Conservation (phyloP, 2,329 filamentous ascomycete genomes). For the Xylariales sp. region DNA sequence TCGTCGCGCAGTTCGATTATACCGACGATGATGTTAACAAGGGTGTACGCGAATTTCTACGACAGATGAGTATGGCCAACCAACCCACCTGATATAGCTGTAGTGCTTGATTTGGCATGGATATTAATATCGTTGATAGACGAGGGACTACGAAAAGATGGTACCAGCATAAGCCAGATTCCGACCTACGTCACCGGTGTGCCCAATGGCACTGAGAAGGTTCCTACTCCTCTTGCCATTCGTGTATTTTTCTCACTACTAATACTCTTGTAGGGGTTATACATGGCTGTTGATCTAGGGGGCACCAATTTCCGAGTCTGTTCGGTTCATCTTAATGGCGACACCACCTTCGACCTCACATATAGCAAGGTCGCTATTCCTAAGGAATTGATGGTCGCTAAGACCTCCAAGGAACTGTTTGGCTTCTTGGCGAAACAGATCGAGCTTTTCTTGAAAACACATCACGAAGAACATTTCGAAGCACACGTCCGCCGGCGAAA, state of each 20-base stretch:
- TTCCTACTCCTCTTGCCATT: constrained; percentile 52
- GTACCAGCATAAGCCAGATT: constrained; percentile 90
- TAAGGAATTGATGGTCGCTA: constrained; percentile 87
- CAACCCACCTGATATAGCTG: not conserved
- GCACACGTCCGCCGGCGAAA: constrained; percentile 73
- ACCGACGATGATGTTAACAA: constrained; percentile 80
- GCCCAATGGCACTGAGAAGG: constrained; percentile 97
- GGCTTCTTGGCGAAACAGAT: constrained; percentile 93
- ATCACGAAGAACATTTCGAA: constrained; percentile 89
- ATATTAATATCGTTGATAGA: constrained; percentile 59
- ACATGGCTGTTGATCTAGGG: constrained; percentile 96
- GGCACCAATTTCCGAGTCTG: constrained; percentile 99
- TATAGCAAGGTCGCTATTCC: constrained; percentile 95
- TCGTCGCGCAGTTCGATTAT: constrained; percentile 89
- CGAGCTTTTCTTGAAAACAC: constrained; percentile 84
- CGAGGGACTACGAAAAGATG: constrained; percentile 82
- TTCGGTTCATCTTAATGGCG: constrained; percentile 91
- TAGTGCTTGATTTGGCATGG: constrained; percentile 34
- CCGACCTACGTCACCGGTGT: constrained; percentile 96
- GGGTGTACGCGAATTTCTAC: constrained; percentile 86
- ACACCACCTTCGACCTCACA: constrained; percentile 93
- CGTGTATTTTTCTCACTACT: constrained; percentile 26
- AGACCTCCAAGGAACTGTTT: constrained; percentile 88
- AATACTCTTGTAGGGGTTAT: constrained; percentile 75
- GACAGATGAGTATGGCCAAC: constrained; percentile 75